Base-by-base conservation (phyloP, 805 yeast species). In the Ogataea saltuana region DNA sequence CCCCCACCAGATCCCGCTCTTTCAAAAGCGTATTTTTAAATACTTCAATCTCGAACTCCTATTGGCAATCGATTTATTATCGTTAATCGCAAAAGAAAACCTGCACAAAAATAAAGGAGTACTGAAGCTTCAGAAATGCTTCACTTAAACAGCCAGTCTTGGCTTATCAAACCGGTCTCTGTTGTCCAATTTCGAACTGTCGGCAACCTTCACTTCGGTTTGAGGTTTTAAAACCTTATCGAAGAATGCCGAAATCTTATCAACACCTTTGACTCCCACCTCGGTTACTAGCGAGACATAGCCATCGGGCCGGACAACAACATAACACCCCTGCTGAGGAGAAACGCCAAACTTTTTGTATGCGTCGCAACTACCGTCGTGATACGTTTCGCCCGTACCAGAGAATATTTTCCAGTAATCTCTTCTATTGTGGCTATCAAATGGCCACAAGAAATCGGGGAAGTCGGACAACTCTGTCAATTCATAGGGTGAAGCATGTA, bases 221-320 rank as follows among this genome's bases (percentile, higher is more conserved):
- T 53, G 58, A 8, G 49, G 45, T 17, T 45, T 41, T 55, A 54
- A 33, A 25, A 54, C 39, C 9, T 33, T 20, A 10, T 41, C 34
- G 42, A 62, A 61, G 43, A 53, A 63, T n/a, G 38, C 28, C 11
- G 39, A 48, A 15, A 58, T 45, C 22, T 43, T 40, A 16, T 49
- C 46, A 25, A 58, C 53, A 11, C 64, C 62, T 4, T 39, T 36
- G 9, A 41, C 21, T 15, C 51, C 53, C 31, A 47, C 48, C 20
- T 46, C 51, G 9, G 54, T 44, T 17, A 61, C 63, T n/a, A 39
- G 10, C 9, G 65, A 55, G 20, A 63, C 61, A 40, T 63, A 59
- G 3, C 68, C 68, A 46, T 64, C 68, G 10, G 68, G 68, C 29
- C 68, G 46, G 9, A 60, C 45, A 11, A 63, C 62, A 28, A 63